A percentile compares a stretch with the other conserved stretches of the same genome.
Conservation (phyloP, 768 basidiomycete species). For the Lactarius quietus region DNA sequence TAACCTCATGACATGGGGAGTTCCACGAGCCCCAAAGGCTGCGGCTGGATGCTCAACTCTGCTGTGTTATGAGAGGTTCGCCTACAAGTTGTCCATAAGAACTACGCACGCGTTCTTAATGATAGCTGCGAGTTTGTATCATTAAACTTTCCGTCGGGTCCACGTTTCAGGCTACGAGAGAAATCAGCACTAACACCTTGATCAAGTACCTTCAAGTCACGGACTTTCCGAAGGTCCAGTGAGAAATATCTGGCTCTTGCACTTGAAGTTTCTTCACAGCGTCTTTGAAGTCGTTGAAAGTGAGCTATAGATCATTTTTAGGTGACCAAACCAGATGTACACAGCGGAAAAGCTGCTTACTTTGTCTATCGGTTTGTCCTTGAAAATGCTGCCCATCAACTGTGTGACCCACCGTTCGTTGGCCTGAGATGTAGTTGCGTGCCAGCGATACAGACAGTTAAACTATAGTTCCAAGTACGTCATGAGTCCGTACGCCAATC, state of each 20-base stretch:
- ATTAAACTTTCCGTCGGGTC: slow-evolving; percentile 56
- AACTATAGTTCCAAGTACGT: slow-evolving; percentile 45
- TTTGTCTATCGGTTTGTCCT: slow-evolving; percentile 45
- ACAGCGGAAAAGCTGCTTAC: slow-evolving; percentile 21
- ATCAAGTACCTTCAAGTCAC: slow-evolving; percentile 22
- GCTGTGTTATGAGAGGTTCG: slow-evolving; percentile 6
- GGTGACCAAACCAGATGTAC: neutral
- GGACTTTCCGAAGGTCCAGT: slow-evolving; percentile 69
- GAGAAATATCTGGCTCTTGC: slow-evolving; percentile 43
- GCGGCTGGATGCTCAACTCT: slow-evolving; percentile 72
- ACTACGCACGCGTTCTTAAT: slow-evolving; percentile 62
- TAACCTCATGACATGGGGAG: slow-evolving; percentile 64
- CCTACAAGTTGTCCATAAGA: neutral
- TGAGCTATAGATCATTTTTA: slow-evolving; percentile 32
- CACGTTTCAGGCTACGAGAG: slow-evolving; percentile 51
- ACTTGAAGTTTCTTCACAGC: slow-evolving; percentile 40
- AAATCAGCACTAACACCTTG: neutral
- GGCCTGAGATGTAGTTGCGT: slow-evolving; percentile 67
- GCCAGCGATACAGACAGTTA: slow-evolving; percentile 85
- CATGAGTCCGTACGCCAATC: neutral
- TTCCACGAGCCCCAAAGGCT: slow-evolving; percentile 75
- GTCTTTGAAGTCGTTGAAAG: slow-evolving; percentile 47
- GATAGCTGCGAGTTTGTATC: slow-evolving; percentile 68
- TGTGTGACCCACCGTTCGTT: slow-evolving; percentile 67
- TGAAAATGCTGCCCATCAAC: slow-evolving; percentile 52